Evolutionary conservation across 805 yeast genomes (phyloP).

Genomic region (Suhomyces canberraensis): DNA sequence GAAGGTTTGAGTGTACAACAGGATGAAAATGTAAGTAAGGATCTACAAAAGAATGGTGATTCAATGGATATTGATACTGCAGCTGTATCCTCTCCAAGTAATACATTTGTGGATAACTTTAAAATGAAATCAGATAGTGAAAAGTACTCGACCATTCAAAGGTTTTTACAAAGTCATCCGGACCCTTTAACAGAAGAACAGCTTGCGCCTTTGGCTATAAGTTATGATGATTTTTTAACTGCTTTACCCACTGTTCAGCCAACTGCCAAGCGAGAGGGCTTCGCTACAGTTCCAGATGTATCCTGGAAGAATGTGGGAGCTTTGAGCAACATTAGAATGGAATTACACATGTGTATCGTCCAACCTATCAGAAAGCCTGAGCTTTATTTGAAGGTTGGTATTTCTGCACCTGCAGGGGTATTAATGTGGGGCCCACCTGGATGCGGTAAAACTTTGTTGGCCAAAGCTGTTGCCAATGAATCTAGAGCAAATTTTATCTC

Average conservation of each 20-base stretch:
- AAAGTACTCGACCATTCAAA: constrained; percentile 62
- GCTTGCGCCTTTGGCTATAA: constrained; percentile 70
- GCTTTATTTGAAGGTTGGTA: constrained; percentile 83
- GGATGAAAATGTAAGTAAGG: constrained; percentile 20
- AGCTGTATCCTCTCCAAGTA: constrained; percentile 6
- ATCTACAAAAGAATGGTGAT: constrained; percentile 12
- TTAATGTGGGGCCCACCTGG: constrained; percentile 99
- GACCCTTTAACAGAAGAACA: constrained; percentile 74
- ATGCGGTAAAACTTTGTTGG: constrained; percentile 93
- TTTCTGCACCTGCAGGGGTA: constrained; percentile 95
- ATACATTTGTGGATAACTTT: constrained; percentile 21
- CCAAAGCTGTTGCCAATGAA: constrained; percentile 97
- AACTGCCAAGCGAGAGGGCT: constrained; percentile 96
- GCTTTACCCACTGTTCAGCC: constrained; percentile 96
- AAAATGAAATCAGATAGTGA: constrained; percentile 32
- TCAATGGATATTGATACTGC: constrained; percentile 33
- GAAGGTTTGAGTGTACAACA: constrained; percentile 48
- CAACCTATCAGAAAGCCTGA: constrained; percentile 95
- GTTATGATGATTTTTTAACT: constrained; percentile 70
- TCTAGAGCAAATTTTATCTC: constrained; percentile 94
- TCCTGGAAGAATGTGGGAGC: constrained; percentile 97
- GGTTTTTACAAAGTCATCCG: constrained; percentile 71
- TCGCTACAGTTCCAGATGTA: constrained; percentile 97
- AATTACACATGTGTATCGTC: constrained; percentile 94
- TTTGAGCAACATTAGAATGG: constrained; percentile 71